Conservation (phyloP, 1,139 yeast species). For the Zygosaccharomyces sapae region DNA sequence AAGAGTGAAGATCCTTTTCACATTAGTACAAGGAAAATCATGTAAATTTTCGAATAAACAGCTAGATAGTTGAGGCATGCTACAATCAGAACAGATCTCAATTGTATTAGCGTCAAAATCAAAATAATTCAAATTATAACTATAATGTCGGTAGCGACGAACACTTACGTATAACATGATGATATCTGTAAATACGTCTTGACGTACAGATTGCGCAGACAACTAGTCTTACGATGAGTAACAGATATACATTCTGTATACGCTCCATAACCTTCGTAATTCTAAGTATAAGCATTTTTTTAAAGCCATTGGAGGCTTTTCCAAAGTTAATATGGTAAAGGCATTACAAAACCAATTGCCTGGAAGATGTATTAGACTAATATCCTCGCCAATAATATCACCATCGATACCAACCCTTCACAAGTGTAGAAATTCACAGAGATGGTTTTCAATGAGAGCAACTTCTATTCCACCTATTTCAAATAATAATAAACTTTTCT, state of each 20-base stretch:
- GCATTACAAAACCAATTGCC: slow-evolving; percentile 2
- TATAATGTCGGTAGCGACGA: too few relatives aligned
- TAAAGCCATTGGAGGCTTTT: not conserved
- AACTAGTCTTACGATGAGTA: not conserved
- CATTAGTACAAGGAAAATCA: too few relatives aligned
- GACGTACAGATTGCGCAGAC: too few relatives aligned
- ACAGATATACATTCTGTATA: not conserved
- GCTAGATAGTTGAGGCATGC: too few relatives aligned
- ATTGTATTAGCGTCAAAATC: too few relatives aligned
- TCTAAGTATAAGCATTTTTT: not conserved
- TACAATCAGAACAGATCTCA: too few relatives aligned
- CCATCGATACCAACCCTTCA: not conserved
- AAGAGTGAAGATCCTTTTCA: too few relatives aligned
- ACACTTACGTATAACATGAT: too few relatives aligned
- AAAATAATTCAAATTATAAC: too few relatives aligned
- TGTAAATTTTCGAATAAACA: too few relatives aligned
- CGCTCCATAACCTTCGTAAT: not conserved
- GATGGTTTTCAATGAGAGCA: not conserved
- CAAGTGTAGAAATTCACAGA: not conserved
- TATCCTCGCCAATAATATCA: not conserved
- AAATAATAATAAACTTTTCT: slow-evolving; percentile 10
- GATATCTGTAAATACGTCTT: too few relatives aligned
- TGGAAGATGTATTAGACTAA: not conserved
- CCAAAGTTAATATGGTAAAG: not conserved
- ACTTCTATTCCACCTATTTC: not conserved